phyloP scores from a whole-genome alignment of 768 basidiomycete genomes.

The Suillus discolor region DNA sequence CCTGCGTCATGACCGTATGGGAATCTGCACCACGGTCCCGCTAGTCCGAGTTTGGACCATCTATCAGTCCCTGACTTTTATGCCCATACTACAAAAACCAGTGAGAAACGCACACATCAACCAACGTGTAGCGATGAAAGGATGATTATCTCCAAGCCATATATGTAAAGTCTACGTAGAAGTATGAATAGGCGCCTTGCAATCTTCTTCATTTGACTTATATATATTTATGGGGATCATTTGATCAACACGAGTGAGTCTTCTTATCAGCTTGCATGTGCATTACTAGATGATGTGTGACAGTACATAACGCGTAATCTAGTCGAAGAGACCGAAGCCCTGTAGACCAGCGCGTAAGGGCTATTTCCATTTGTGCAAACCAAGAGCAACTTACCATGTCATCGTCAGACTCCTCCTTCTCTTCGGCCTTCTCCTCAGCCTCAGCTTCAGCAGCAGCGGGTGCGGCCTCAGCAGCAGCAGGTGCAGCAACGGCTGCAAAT shows the following conservation, averaged over 20 bases:
- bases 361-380: not conserved
- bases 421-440: slow-evolving; percentile 76
- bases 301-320: slow-evolving; percentile 33
- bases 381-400: slow-evolving; percentile 67
- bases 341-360: slow-evolving; percentile 29
- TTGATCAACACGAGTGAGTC: not conserved
- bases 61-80: not conserved
- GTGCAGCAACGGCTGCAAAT: slow-evolving; percentile 83
- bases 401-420: slow-evolving; percentile 85
- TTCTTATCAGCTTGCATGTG: slow-evolving; percentile 14
- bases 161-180: not conserved
- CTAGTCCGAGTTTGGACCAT: not conserved
- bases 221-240: not conserved
- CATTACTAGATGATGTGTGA: slow-evolving; percentile 26
- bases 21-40: not conserved
- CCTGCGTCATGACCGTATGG: not conserved
- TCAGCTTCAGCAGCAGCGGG: slow-evolving; percentile 60
- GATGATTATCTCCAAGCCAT: not conserved
- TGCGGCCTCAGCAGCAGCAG: slow-evolving; percentile 50
- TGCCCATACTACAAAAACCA: not conserved
- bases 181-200: not conserved
- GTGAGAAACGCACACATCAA: slow-evolving; percentile 8
- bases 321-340: slow-evolving; percentile 97
- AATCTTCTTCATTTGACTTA: not conserved
- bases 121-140: not conserved